These are phyloP conservation scores for Penicillium sp. DNA, from an alignment of 2,329 filamentous ascomycete species.

Conservation along the genomic window DNA sequence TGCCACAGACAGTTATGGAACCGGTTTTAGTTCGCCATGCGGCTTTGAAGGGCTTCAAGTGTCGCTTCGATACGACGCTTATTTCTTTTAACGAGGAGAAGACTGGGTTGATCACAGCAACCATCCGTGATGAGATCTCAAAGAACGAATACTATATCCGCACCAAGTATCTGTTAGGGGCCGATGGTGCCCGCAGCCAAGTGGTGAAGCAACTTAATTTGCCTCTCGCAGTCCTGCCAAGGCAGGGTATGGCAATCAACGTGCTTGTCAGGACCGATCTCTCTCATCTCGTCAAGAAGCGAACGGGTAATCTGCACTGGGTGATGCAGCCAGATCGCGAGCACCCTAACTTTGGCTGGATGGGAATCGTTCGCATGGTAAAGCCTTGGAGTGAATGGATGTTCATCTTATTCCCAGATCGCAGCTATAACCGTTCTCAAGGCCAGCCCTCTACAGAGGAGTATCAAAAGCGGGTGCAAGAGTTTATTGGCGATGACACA, in stretches of 20 bases:
- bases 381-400: conserved; percentile 64
- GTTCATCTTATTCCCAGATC: conserved; percentile 52
- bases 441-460: conserved; percentile 48
- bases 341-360: conserved; percentile 52
- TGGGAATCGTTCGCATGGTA: conserved; percentile 56
- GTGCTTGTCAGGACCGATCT: conserved; percentile 52
- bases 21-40: conserved; percentile 47
- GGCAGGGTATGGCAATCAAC: conserved; percentile 51
- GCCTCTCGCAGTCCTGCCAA: conserved; percentile 45
- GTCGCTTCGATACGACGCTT: conserved; percentile 45
- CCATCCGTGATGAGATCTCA: conserved; percentile 37
- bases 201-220: conserved; percentile 45
- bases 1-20: conserved; percentile 51
- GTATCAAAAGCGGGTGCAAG: conserved; percentile 45
- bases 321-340: conserved; percentile 55
- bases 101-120: conserved; percentile 23
- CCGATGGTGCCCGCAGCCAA: conserved; percentile 2
- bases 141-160: conserved; percentile 44
- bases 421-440: conserved; percentile 17
- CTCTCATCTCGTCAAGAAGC: conserved; percentile 29
- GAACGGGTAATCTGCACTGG: conserved; percentile 61
- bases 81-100: conserved; percentile 29
- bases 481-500: conserved; percentile 56
- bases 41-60: conserved; percentile 39
- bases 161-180: conserved; percentile 33